Conservation (phyloP, 495 filamentous ascomycete genomes). For the Annulohypoxylon bovei region DNA sequence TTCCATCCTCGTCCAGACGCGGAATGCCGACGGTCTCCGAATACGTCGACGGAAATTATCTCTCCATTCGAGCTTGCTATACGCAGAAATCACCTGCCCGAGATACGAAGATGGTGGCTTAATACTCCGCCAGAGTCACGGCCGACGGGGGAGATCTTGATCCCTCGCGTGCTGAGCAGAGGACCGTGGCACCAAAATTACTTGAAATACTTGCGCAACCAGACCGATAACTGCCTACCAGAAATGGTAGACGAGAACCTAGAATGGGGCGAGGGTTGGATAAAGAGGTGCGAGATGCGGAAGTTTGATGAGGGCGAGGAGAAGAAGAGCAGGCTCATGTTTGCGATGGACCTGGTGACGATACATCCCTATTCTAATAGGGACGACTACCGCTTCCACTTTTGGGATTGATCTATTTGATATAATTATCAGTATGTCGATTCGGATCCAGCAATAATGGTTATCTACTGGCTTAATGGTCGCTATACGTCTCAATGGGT, state of each 20-base stretch:
- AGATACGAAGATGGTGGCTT: slow-evolving; percentile 20
- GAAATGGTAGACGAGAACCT: neutral
- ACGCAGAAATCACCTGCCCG: neutral
- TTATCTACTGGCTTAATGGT: neutral
- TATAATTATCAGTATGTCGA: neutral
- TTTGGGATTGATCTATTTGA: neutral
- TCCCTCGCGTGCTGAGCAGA: neutral
- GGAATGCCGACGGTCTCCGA: slow-evolving; percentile 3
- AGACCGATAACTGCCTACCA: neutral
- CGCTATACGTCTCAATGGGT: neutral
- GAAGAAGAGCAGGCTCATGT: neutral
- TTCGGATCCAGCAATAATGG: neutral
- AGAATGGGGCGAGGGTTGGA: neutral
- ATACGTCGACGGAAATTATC: neutral
- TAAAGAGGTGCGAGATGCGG: neutral
- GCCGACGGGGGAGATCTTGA: slow-evolving; percentile 1
- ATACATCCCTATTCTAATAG: neutral
- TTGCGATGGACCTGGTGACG: neutral
- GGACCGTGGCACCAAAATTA: neutral
- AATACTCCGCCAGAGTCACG: neutral
- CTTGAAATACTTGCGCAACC: neutral
- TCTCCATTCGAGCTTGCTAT: slow-evolving; percentile 28
- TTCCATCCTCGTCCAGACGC: slow-evolving; percentile 18
- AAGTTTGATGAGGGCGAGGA: neutral
- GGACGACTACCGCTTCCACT: neutral